Percentiles rank a stretch among this genome's conserved stretches.
phyloP scores from a whole-genome alignment of 2,329 filamentous ascomycete species.

The Alternaria arbusti region DNA sequence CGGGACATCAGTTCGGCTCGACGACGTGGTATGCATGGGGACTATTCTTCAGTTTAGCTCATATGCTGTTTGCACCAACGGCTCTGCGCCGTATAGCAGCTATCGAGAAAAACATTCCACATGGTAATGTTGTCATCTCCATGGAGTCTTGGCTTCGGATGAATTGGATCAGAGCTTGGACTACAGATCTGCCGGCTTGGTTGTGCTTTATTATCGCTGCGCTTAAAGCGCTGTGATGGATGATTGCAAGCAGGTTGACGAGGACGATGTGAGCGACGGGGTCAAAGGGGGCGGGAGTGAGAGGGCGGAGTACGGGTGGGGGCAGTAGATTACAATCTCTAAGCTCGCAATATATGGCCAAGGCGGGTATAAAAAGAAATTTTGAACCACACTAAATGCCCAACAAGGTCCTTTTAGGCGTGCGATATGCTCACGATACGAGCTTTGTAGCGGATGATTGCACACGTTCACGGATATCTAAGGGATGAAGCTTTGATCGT shows the following conservation, averaged over 20 bases:
- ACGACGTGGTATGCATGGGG: neutral
- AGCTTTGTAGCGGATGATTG: too few species aligned
- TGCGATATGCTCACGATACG: too few species aligned
- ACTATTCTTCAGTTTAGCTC: neutral
- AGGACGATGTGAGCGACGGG: neutral
- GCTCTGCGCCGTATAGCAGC: neutral
- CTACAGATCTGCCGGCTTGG: neutral
- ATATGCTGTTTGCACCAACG: neutral
- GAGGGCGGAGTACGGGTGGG: neutral
- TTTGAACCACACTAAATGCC: too few species aligned
- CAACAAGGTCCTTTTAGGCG: too few species aligned
- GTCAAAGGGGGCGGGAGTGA: neutral
- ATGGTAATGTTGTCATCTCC: neutral
- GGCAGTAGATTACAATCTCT: neutral
- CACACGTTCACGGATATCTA: too few species aligned
- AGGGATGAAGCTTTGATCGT: too few species aligned
- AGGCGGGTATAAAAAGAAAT: neutral
- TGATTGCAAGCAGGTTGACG: neutral
- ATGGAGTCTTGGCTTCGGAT: neutral
- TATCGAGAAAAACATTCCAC: neutral
- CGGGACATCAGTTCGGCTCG: neutral
- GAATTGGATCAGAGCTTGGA: neutral
- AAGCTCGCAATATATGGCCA: neutral
- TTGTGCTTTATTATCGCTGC: neutral
- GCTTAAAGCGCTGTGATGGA: neutral